Evolutionary conservation across 371 early-diverging fungal genomes (phyloP).

Genomic region (Dentiscutata heterogama): DNA sequence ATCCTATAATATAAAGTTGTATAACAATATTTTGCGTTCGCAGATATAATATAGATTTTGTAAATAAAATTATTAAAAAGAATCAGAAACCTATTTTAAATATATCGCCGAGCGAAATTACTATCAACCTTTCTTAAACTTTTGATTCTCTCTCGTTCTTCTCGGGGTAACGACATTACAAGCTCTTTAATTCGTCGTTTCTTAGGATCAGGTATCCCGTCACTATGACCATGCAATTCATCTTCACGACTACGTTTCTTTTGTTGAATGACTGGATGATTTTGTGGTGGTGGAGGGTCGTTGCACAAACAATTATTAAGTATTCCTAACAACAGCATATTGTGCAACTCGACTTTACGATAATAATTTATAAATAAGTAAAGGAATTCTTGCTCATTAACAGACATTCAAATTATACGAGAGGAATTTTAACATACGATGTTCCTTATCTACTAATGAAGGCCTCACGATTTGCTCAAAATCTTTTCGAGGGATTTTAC

Average conservation of each 20-base stretch:
- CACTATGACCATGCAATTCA: neutral
- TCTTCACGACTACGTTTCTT: slow-evolving; percentile 9
- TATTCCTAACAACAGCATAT: slow-evolving; percentile 21
- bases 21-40: neutral
- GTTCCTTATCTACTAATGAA: slow-evolving; percentile 1
- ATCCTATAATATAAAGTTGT: too few species aligned
- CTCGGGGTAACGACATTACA: slow-evolving; percentile 25
- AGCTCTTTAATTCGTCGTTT: slow-evolving; percentile 25
- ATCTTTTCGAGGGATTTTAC: slow-evolving; percentile 17
- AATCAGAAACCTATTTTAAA: neutral
- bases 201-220: neutral
- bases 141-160: slow-evolving; percentile 41
- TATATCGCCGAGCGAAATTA: neutral
- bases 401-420: neutral
- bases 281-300: slow-evolving; percentile 9
- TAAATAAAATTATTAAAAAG: slow-evolving; percentile 5
- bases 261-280: neutral
- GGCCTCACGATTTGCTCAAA: slow-evolving; percentile 17
- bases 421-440: neutral
- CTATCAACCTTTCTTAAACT: neutral
- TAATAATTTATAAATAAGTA: neutral
- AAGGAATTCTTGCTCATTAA: neutral
- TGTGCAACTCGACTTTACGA: slow-evolving; percentile 12
- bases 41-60: neutral
- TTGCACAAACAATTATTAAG: neutral